Percentiles rank a stretch among this genome's conserved stretches.
Conservation (phyloP, 805 yeast genomes). For the Suhomyces sp. region DNA sequence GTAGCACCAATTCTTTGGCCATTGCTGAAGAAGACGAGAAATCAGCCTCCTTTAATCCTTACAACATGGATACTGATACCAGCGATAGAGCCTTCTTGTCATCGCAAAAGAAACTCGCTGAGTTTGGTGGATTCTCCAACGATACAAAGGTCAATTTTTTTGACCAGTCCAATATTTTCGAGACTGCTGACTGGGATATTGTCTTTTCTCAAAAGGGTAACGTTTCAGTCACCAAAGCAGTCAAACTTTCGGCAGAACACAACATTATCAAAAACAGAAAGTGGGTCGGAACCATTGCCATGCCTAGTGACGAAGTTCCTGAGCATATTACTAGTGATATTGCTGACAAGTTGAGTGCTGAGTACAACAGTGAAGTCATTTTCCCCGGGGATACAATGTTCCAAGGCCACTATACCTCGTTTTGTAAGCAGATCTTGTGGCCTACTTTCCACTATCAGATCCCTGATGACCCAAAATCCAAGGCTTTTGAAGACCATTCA, state of each 20-base stretch:
- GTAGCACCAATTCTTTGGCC: slow-evolving; percentile 28
- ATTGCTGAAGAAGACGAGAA: slow-evolving; percentile 31
- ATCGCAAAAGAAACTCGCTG: slow-evolving; percentile 43
- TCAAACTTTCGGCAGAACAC: slow-evolving; percentile 51
- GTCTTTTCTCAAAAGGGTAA: slow-evolving; percentile 74
- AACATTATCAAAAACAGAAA: slow-evolving; percentile 36
- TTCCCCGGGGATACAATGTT: slow-evolving; percentile 75
- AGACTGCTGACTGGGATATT: slow-evolving; percentile 69
- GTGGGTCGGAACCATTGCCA: slow-evolving; percentile 92
- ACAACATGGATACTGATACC: slow-evolving; percentile 5
- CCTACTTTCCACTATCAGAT: slow-evolving; percentile 92
- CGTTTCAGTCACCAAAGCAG: slow-evolving; percentile 84
- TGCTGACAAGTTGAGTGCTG: slow-evolving; percentile 39
- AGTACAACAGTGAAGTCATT: slow-evolving; percentile 62
- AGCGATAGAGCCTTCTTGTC: slow-evolving; percentile 2
- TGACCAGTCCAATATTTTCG: slow-evolving; percentile 46
- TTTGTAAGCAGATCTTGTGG: slow-evolving; percentile 94
- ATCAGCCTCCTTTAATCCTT: slow-evolving; percentile 1
- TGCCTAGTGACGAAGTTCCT: slow-evolving; percentile 84
- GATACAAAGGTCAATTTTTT: slow-evolving; percentile 44
- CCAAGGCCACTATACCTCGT: slow-evolving; percentile 87
- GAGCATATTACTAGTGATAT: slow-evolving; percentile 53
- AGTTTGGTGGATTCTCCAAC: slow-evolving; percentile 73
- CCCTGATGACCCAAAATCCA: slow-evolving; percentile 91
- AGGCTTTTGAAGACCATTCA: slow-evolving; percentile 93